These are phyloP conservation scores for barley (Hordeum vulgare) DNA, from an alignment of 176 grass and related monocot species.

Conservation along the genomic window MorexV3_pseudomolecules_assembly NC_058524.1:15464440-15464939, in stretches of 20 bases:
- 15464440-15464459: no score
- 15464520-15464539: no score
- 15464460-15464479: no score
- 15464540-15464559: no score
- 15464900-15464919: neutral
- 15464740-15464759: neutral
- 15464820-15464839: constrained; percentile 10
- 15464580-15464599: constrained; percentile 33
- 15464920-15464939: neutral
- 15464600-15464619: constrained; percentile 61
- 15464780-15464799: constrained; percentile 12
- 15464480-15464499: no score
- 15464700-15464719: constrained; percentile 18
- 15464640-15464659: constrained; percentile 53
- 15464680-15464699: constrained; percentile 71
- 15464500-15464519: no score
- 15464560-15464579: neutral
- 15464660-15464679: constrained; percentile 72
- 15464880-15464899: constrained; percentile 33
- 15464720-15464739: constrained; percentile 6
- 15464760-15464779: constrained; percentile 11
- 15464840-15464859: neutral
- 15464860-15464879: neutral
- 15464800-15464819: constrained; percentile 12
- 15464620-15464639: constrained; percentile 46